Evolutionary conservation across 768 basidiomycete genomes (phyloP).

Genomic region (Hortiboletus campestris): DNA sequence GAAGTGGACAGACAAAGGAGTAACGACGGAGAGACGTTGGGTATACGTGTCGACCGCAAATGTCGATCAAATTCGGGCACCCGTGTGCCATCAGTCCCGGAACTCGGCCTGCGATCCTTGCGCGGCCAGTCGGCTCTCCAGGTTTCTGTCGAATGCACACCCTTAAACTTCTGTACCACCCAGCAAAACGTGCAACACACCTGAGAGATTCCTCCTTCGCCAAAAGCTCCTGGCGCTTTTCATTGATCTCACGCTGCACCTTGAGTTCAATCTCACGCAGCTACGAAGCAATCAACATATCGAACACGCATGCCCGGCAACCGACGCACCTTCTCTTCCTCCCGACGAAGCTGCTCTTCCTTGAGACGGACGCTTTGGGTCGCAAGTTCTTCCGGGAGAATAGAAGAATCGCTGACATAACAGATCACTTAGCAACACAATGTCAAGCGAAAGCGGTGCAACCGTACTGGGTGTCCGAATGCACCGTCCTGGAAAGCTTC

Average conservation of each 20-base stretch:
- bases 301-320: neutral
- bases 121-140: constrained; percentile 88
- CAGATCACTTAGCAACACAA: constrained; percentile 24
- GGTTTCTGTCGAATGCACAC: constrained; percentile 51
- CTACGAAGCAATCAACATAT: constrained; percentile 36
- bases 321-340: constrained; percentile 83
- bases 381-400: constrained; percentile 94
- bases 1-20: constrained; percentile 36
- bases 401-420: constrained; percentile 70
- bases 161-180: neutral
- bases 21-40: constrained; percentile 33
- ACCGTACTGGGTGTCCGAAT: constrained; percentile 68
- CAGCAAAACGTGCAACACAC: constrained; percentile 37
- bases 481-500: constrained; percentile 89
- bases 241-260: constrained; percentile 96
- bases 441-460: neutral
- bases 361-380: constrained; percentile 96
- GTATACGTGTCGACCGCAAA: constrained; percentile 33
- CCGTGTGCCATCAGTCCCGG: constrained; percentile 50
- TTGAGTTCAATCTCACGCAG: constrained; percentile 97
- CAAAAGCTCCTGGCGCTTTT: constrained; percentile 93
- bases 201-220: constrained; percentile 95
- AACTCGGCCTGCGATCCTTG: constrained; percentile 83
- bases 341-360: constrained; percentile 95
- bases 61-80: constrained; percentile 22